These are phyloP conservation scores for Schwanniomyces polymorphus DNA, from an alignment of 805 yeast species.

Conservation along the genomic window DNA sequence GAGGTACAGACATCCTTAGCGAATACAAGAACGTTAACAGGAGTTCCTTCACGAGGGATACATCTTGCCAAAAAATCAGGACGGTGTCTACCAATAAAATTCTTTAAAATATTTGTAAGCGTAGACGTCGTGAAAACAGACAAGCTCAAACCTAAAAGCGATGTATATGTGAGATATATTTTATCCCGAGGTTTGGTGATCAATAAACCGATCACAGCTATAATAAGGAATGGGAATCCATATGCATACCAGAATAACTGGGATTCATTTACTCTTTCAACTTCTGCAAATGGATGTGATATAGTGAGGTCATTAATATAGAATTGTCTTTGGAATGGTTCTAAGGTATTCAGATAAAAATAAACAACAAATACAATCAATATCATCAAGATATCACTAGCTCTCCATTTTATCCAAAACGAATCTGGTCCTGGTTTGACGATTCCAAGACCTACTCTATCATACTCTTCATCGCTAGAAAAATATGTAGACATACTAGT, in stretches of 20 bases:
- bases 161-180: slow-evolving; percentile 58
- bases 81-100: slow-evolving; percentile 84
- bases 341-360: slow-evolving; percentile 19
- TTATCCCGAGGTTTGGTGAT: slow-evolving; percentile 54
- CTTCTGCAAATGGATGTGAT: slow-evolving; percentile 76
- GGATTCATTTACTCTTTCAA: slow-evolving; percentile 66
- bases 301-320: slow-evolving; percentile 72
- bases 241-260: slow-evolving; percentile 55
- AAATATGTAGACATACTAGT: slow-evolving; percentile 16
- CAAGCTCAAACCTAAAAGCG: slow-evolving; percentile 64
- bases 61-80: slow-evolving; percentile 93
- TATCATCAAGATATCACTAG: slow-evolving; percentile 18
- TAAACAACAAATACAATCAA: slow-evolving; percentile 22
- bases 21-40: slow-evolving; percentile 50
- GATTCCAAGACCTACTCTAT: slow-evolving; percentile 30
- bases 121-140: slow-evolving; percentile 60
- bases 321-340: slow-evolving; percentile 81
- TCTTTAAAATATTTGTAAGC: slow-evolving; percentile 72
- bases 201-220: slow-evolving; percentile 36
- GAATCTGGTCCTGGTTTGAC: slow-evolving; percentile 10
- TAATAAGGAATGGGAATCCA: slow-evolving; percentile 47
- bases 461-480: slow-evolving; percentile 18
- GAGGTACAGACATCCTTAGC: slow-evolving; percentile 71
- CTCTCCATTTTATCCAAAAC: slow-evolving; percentile 24
- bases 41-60: slow-evolving; percentile 60